Evolutionary conservation across 1,284 basidiomycete genomes (phyloP).

Genomic region (Cutaneotrichosporon sp.): DNA sequence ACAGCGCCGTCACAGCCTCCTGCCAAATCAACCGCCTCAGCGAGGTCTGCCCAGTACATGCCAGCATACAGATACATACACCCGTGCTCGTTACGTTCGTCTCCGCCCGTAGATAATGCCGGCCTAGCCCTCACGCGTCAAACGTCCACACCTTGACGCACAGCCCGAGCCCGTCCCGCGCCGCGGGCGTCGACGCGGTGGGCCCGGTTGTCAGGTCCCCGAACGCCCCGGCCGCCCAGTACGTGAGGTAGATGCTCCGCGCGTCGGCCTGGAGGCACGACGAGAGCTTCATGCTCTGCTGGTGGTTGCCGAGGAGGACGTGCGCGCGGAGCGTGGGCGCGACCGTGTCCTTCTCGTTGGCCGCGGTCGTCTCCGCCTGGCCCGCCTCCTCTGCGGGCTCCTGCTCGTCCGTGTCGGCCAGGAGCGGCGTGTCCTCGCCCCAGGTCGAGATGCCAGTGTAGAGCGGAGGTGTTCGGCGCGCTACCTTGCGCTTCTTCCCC

Average conservation of each 20-base stretch:
- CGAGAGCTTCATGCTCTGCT: slow-evolving; percentile 26
- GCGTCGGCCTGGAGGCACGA: slow-evolving; percentile 41
- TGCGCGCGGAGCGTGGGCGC: slow-evolving; percentile 22
- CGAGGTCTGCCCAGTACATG: no score
- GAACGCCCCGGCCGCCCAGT: slow-evolving; percentile 32
- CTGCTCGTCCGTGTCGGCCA: neutral
- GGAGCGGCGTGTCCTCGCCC: no score
- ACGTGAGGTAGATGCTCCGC: slow-evolving; percentile 33
- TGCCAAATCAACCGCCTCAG: no score
- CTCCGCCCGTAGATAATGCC: no score
- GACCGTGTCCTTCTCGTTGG: neutral
- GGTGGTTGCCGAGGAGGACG: slow-evolving; percentile 26
- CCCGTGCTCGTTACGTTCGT: no score
- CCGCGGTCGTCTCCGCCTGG: neutral
- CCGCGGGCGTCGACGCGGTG: slow-evolving; percentile 16
- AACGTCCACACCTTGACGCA: slow-evolving; percentile 43
- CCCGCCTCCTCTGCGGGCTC: no score
- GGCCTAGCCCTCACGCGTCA: no score
- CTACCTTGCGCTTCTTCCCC: no score
- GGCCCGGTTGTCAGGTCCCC: slow-evolving; percentile 11
- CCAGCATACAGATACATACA: no score
- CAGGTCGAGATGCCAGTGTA: no score
- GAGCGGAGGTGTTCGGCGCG: no score
- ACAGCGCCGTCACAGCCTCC: no score
- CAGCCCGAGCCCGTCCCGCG: slow-evolving; percentile 26